Evolutionary conservation across 768 basidiomycete species (phyloP).

Genomic region (Paxillus ammoniavirescens): DNA sequence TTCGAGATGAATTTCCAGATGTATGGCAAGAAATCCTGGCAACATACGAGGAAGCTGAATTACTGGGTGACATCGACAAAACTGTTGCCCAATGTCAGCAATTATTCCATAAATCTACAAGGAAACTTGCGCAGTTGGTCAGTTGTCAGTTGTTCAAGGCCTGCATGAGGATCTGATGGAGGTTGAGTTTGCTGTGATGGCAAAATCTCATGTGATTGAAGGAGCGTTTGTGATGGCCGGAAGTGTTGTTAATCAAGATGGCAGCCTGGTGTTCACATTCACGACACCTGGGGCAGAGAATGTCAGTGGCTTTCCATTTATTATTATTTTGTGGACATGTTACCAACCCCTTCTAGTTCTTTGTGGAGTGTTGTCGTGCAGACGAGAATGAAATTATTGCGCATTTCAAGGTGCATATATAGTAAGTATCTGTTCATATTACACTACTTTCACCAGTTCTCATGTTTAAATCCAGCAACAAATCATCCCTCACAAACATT

Average conservation of each 20-base stretch:
- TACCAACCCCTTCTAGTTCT: too few relatives aligned
- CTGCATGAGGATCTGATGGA: not conserved
- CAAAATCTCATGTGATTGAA: not conserved
- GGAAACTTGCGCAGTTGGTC: not conserved
- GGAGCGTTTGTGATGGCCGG: not conserved
- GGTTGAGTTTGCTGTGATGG: not conserved
- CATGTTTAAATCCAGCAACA: too few relatives aligned
- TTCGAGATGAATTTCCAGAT: not conserved
- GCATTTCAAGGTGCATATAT: too few relatives aligned
- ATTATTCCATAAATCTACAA: not conserved
- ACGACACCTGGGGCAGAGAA: not conserved
- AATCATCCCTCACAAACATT: too few relatives aligned
- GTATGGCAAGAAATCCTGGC: not conserved
- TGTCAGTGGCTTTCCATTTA: not conserved
- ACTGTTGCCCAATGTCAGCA: not conserved
- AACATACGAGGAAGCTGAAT: not conserved
- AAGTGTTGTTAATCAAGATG: not conserved
- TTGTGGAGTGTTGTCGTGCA: too few relatives aligned
- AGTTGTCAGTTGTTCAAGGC: too few relatives aligned
- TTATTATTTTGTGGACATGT: too few relatives aligned
- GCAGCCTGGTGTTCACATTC: not conserved
- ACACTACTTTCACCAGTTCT: too few relatives aligned
- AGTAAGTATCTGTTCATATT: too few relatives aligned
- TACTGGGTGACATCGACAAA: not conserved
- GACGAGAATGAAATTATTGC: too few relatives aligned